Conservation (phyloP, 768 basidiomycete genomes). For the Lactifluus pinguis region DNA sequence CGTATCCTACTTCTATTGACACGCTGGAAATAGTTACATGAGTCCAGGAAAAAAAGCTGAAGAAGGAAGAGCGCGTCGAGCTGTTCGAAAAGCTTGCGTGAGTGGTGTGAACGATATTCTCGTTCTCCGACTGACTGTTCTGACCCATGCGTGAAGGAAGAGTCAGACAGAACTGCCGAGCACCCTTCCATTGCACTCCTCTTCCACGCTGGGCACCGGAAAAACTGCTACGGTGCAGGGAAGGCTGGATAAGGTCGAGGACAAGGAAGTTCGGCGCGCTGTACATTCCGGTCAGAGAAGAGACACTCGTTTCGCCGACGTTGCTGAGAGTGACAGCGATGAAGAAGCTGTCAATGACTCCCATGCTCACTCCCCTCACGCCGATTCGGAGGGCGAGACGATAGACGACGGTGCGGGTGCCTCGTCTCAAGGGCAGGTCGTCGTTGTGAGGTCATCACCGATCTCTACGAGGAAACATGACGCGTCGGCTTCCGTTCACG, state of each 20-base stretch:
- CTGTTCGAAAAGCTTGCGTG: conserved; percentile 81
- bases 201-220: conserved; percentile 77
- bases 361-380: background rate
- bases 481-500: conserved; percentile 23
- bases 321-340: conserved; percentile 5
- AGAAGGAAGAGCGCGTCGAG: conserved; percentile 72
- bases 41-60: conserved; percentile 78
- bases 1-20: background rate
- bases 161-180: conserved; percentile 61
- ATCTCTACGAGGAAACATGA: conserved; percentile 15
- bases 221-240: conserved; percentile 52
- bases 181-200: conserved; percentile 59
- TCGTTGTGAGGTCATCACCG: conserved; percentile 2
- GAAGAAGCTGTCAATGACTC: background rate
- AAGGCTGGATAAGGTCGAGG: conserved; percentile 47
- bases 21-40: background rate
- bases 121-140: background rate
- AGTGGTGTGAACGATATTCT: conserved; percentile 31
- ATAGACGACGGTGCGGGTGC: background rate
- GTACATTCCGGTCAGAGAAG: conserved; percentile 46
- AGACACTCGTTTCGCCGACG: conserved; percentile 23
- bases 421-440: background rate
- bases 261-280: conserved; percentile 45
- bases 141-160: conserved; percentile 31
- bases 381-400: background rate